Evolutionary conservation across 108 stramenopile species (phyloP).

Genomic region (Fragilaria radians): DNA sequence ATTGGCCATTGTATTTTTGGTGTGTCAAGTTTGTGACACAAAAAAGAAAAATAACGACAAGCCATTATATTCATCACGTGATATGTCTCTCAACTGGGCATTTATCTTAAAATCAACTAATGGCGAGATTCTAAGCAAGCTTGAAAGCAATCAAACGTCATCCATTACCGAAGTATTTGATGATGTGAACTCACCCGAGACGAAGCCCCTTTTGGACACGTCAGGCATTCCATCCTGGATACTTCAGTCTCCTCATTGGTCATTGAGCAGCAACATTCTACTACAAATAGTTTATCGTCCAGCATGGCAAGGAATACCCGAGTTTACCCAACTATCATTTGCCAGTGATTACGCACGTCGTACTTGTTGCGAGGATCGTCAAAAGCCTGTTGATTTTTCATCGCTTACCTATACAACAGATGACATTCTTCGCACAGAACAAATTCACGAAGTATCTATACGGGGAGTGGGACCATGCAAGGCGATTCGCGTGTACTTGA

Average conservation of each 20-base stretch:
- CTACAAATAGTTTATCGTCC: constrained; percentile 68
- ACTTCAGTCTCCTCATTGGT: constrained; percentile 21
- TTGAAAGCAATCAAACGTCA: neutral
- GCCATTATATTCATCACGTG: no score
- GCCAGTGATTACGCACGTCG: neutral
- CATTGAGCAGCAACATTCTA: constrained; percentile 27
- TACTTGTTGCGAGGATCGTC: neutral
- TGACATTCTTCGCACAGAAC: constrained; percentile 17
- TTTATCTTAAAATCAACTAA: neutral
- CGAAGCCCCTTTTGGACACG: neutral
- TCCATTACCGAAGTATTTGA: neutral
- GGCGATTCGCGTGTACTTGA: constrained; percentile 55
- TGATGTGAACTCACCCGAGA: neutral
- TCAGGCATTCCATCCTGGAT: constrained; percentile 19
- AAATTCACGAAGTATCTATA: constrained; percentile 25
- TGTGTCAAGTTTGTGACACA: no score
- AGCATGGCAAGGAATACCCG: constrained; percentile 61
- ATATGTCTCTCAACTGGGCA: neutral
- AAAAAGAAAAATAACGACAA: no score
- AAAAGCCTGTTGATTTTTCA: neutral
- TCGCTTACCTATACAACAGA: constrained; percentile 24
- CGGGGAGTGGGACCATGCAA: constrained; percentile 67
- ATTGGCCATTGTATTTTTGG: no score
- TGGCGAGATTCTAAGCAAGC: neutral
- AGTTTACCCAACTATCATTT: constrained; percentile 34